These are phyloP conservation scores for Russula emetica DNA, from an alignment of 768 basidiomycete species.

Conservation along the genomic window DNA sequence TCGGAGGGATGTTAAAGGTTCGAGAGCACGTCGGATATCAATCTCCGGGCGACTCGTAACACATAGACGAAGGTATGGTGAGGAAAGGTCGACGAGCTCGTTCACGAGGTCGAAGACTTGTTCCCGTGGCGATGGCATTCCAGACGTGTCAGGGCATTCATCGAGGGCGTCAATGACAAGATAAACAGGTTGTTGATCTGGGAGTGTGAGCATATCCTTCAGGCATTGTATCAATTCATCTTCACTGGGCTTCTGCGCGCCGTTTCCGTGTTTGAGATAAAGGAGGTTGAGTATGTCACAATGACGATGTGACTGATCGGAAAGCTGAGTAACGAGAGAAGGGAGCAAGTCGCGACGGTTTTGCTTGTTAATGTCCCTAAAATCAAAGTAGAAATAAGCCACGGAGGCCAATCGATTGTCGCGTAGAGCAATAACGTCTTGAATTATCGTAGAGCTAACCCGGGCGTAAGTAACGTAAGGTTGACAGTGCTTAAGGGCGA, in stretches of 20 bases:
- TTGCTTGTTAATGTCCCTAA: background rate
- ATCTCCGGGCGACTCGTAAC: constrained; percentile 3
- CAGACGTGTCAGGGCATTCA: background rate
- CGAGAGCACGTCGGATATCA: background rate
- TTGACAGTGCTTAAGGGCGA: background rate
- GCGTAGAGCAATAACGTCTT: background rate
- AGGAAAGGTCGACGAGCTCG: background rate
- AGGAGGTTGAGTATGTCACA: background rate
- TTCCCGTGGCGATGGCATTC: constrained; percentile 4
- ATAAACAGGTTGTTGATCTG: background rate
- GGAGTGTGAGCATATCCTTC: background rate
- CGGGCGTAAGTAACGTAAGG: background rate
- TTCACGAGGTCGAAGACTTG: background rate
- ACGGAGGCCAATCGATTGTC: background rate
- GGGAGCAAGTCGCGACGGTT: background rate
- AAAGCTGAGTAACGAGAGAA: background rate
- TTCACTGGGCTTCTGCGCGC: background rate
- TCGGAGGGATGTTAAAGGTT: background rate
- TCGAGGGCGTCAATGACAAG: background rate
- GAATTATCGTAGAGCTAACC: background rate
- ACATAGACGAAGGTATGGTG: background rate
- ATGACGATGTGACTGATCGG: background rate
- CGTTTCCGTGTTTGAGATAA: background rate
- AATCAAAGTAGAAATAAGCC: background rate
- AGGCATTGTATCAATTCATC: background rate